Conservation (phyloP, 768 basidiomycete species). For the Lenzites betulinus region DNA sequence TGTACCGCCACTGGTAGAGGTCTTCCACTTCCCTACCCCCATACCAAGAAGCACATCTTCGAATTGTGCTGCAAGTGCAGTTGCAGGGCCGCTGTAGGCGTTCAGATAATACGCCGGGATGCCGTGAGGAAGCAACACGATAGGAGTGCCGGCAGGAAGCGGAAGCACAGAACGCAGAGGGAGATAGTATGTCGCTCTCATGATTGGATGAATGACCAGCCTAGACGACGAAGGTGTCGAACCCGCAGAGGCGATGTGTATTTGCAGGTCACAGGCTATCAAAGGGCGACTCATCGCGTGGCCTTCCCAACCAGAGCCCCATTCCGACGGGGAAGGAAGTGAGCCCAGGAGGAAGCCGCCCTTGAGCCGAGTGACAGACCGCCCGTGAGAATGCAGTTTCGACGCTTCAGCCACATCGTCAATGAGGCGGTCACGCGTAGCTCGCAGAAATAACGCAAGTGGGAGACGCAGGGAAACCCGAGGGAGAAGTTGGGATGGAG, state of each 20-base stretch:
- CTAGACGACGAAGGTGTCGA: constrained; percentile 31
- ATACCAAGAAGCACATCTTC: constrained; percentile 61
- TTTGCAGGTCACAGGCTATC: constrained; percentile 59
- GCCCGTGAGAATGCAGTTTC: constrained; percentile 28
- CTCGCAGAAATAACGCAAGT: constrained; percentile 56
- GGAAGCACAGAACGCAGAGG: constrained; percentile 47
- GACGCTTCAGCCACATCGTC: constrained; percentile 54
- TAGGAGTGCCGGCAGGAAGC: constrained; percentile 61
- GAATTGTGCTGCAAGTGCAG: constrained; percentile 63
- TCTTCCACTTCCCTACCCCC: constrained; percentile 57
- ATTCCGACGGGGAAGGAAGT: constrained; percentile 48
- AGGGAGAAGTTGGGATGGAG: constrained; percentile 40
- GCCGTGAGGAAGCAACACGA: constrained; percentile 68
- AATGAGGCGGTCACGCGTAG: constrained; percentile 56
- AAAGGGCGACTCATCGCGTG: constrained; percentile 54
- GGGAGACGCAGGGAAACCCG: constrained; percentile 44
- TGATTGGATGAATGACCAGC: constrained; percentile 66
- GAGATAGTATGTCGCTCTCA: constrained; percentile 59
- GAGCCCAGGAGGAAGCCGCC: constrained; percentile 65
- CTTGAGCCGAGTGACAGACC: constrained; percentile 51
- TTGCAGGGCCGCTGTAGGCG: constrained; percentile 68
- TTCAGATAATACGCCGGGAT: constrained; percentile 74
- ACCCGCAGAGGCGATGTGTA: constrained; percentile 43
- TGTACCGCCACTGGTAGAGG: neutral
- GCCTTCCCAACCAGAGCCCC: constrained; percentile 68